These are phyloP conservation scores for Clavispora carvajalis DNA, from an alignment of 805 yeast species.

Conservation along the genomic window DNA sequence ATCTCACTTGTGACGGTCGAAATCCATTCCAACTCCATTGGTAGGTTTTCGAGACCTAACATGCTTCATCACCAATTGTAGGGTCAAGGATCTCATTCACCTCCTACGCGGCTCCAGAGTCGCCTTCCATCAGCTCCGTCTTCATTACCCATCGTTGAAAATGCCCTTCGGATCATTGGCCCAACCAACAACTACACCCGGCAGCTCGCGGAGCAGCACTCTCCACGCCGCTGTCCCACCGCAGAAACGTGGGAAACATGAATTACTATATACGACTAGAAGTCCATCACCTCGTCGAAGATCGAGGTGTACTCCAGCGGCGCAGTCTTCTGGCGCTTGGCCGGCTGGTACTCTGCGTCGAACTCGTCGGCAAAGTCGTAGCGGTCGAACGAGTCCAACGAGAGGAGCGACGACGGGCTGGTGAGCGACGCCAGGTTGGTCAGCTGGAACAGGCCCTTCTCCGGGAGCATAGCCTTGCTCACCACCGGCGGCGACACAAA, in stretches of 20 bases:
- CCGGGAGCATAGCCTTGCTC: slow-evolving; percentile 4
- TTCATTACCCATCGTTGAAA: too few relatives aligned
- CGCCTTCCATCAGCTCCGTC: too few relatives aligned
- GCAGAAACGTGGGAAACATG: not conserved
- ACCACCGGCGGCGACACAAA: slow-evolving; percentile 14
- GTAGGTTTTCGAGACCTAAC: too few relatives aligned
- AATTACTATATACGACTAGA: not conserved
- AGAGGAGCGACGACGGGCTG: slow-evolving; percentile 32
- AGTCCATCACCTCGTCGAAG: slow-evolving; percentile 17
- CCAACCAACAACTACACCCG: too few relatives aligned
- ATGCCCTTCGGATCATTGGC: too few relatives aligned
- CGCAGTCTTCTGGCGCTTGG: slow-evolving; percentile 15
- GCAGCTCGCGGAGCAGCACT: too few relatives aligned
- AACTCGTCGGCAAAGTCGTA: slow-evolving; percentile 16
- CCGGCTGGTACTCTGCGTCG: slow-evolving; percentile 8
- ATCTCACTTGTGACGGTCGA: too few relatives aligned
- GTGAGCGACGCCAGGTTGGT: slow-evolving; percentile 21
- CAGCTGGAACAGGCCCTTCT: slow-evolving; percentile 3
- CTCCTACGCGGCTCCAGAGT: too few relatives aligned
- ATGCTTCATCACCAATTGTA: too few relatives aligned
- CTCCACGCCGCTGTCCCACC: too few relatives aligned
- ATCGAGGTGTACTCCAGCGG: slow-evolving; percentile 14
- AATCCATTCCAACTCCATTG: too few relatives aligned
- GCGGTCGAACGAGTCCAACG: slow-evolving; percentile 25
- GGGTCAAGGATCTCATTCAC: too few relatives aligned